phyloP scores from a whole-genome alignment of 495 filamentous ascomycete genomes.

The Penicillium waksmanii region DNA sequence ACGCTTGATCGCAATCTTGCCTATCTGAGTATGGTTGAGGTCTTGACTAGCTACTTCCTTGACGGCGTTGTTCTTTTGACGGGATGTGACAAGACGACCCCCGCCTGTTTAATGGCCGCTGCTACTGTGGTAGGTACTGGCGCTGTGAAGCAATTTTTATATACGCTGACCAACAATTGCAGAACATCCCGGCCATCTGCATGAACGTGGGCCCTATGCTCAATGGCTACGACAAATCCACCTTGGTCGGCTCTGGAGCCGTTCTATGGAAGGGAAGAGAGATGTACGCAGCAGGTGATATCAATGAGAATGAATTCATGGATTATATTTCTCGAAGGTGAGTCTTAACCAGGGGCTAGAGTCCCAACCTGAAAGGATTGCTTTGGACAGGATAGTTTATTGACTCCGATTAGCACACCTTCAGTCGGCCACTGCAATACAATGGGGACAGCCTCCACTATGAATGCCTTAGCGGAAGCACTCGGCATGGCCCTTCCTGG shows the following conservation, averaged over 20 bases:
- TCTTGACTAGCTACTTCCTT: conserved; percentile 55
- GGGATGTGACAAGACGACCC: conserved; percentile 62
- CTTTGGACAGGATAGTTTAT: conserved; percentile 2
- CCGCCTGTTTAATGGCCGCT: conserved; percentile 59
- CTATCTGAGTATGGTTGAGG: conserved; percentile 55
- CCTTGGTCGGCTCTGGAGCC: conserved; percentile 49
- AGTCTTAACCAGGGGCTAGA: conserved; percentile 8
- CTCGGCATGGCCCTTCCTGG: conserved; percentile 61
- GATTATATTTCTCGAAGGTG: conserved; percentile 55
- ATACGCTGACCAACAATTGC: neutral
- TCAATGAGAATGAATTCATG: conserved; percentile 50
- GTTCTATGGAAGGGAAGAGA: conserved; percentile 58
- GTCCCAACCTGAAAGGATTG: neutral
- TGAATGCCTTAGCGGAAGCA: conserved; percentile 60
- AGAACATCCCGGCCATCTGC: conserved; percentile 60
- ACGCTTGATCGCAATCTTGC: conserved; percentile 58
- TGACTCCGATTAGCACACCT: conserved; percentile 40
- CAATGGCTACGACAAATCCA: conserved; percentile 51
- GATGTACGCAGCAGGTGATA: conserved; percentile 55
- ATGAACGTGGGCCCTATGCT: conserved; percentile 61
- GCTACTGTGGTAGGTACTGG: conserved; percentile 51
- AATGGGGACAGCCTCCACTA: conserved; percentile 62
- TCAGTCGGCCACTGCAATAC: conserved; percentile 60
- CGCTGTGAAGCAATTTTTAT: neutral
- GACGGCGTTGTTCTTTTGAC: conserved; percentile 60